Base-by-base conservation (phyloP, 352 stramenopile species). In the Elongisporangium prolatum region DNA sequence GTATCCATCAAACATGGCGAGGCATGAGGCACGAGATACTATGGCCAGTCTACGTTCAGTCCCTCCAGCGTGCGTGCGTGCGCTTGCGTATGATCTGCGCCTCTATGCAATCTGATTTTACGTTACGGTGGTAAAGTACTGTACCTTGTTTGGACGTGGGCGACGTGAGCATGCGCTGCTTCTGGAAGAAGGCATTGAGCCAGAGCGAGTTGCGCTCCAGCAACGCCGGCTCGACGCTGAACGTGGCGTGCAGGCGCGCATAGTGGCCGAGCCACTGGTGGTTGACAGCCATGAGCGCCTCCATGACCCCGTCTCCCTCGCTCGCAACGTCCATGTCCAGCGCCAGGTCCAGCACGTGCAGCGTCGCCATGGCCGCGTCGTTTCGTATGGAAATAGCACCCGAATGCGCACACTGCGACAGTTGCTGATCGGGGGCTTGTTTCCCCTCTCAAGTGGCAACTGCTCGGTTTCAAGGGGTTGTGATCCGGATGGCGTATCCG, bases 111-210 rank as follows among this genome's bases (percentile, higher is more conserved):
- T 44, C 34, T 44, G 34, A 44, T 17, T 14, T 13, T 17, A 44
- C 34, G 11, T 44, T 44, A 44, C 34, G 34, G 34, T 17, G 34
- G 34, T n/a, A n/a, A n/a, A n/a, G n/a, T 44, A 44, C 34, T 44
- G 34, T 49, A 84, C 77, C 77, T 72, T 87, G 75, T 20, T 71
- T 66, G 14, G 78, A 86, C 24, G 72, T 61, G 9, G 83, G 75
- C 18, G 76, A 72, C 6, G 80, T 89, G 61, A 77, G 72, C 70
- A 89, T 84, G 56, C 83, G 80, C 28, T 74, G 75, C 63, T 89
- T 90, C 69, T 93, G 83, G 65, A 93, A 93, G 65, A 77, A 80
- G 21, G 78, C 68, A 57, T 93, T 93, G 71, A 93, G 85, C 83
- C 83, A 93, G 57, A 91, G 66, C 24, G 75, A 89, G 54, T 85